These are phyloP conservation scores for Parasitella parasitica DNA, from an alignment of 371 early-diverging fungal species.

Conservation along the genomic window DNA sequence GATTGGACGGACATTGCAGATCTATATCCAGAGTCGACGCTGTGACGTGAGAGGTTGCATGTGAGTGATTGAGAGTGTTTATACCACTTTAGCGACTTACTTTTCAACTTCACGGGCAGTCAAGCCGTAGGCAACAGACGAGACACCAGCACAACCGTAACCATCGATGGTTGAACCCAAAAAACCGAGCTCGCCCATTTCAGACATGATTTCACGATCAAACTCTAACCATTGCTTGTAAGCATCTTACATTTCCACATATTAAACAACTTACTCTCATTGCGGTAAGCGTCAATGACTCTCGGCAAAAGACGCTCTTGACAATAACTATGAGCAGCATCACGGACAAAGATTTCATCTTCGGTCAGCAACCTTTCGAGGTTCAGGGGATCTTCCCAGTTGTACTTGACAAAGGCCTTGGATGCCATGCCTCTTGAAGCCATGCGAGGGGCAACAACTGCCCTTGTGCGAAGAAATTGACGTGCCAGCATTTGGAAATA, in stretches of 20 bases:
- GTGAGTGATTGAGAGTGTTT: not conserved
- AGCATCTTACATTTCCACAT: not conserved
- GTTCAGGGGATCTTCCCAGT: conserved; percentile 92
- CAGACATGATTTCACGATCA: conserved; percentile 87
- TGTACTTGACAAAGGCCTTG: conserved; percentile 77
- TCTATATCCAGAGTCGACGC: conserved; percentile 95
- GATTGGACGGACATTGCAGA: conserved; percentile 98
- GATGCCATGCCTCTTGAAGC: conserved; percentile 44
- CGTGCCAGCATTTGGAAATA: conserved; percentile 10
- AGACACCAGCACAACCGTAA: conserved; percentile 96
- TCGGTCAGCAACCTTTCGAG: conserved; percentile 85
- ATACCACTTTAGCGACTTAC: no score
- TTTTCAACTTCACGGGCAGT: conserved; percentile 95
- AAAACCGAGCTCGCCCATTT: conserved; percentile 95
- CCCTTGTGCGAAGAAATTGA: conserved; percentile 10
- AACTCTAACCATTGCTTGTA: conserved; percentile 67
- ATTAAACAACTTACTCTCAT: conserved; percentile 67
- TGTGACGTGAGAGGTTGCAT: conserved; percentile 31
- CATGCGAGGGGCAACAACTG: conserved; percentile 7
- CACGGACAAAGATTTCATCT: conserved; percentile 85
- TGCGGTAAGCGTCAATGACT: conserved; percentile 80
- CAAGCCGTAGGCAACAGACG: conserved; percentile 95
- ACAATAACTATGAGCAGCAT: conserved; percentile 85
- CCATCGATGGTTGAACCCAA: conserved; percentile 96
- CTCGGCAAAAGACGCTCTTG: conserved; percentile 89